Conservation (phyloP, 2,329 filamentous ascomycete genomes). For the Cyclaneusma minus region DNA sequence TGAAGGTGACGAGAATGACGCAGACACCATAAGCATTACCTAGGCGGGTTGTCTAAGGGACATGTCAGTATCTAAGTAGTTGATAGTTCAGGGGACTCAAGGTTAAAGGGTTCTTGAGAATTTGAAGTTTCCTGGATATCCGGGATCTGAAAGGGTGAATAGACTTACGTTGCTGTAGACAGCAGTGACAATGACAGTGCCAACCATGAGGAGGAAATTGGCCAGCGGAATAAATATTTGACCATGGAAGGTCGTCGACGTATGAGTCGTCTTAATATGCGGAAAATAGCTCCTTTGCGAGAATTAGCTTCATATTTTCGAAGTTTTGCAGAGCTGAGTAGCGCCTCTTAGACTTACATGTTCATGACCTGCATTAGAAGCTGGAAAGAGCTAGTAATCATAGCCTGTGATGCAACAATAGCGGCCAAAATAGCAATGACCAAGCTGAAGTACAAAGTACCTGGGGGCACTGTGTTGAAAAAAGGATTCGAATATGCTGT, state of each 20-base stretch:
- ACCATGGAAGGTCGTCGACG: constrained; percentile 52
- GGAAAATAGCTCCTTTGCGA: constrained; percentile 63
- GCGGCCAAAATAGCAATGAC: constrained; percentile 55
- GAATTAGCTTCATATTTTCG: too few species aligned
- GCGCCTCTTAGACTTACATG: background rate
- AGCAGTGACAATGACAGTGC: constrained; percentile 57
- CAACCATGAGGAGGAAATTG: constrained; percentile 66
- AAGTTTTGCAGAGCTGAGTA: too few species aligned
- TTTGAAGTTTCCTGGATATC: background rate
- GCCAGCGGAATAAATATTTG: constrained; percentile 63
- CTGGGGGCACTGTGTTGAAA: constrained; percentile 52
- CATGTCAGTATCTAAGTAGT: constrained; percentile 2
- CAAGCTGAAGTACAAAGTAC: constrained; percentile 51
- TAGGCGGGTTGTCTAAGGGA: constrained; percentile 40
- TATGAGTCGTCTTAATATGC: constrained; percentile 59
- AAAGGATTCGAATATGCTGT: constrained; percentile 58
- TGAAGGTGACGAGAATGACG: constrained; percentile 66
- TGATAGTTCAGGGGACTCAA: constrained; percentile 1
- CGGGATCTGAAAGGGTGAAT: too few species aligned
- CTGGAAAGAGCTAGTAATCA: constrained; percentile 64
- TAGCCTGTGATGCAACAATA: constrained; percentile 63
- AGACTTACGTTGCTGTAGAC: constrained; percentile 51
- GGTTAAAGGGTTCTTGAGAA: background rate
- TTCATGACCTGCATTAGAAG: constrained; percentile 15
- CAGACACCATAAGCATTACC: constrained; percentile 68